Evolutionary conservation across 495 filamentous ascomycete genomes (phyloP).

Genomic region (Rhypophila decipiens): DNA sequence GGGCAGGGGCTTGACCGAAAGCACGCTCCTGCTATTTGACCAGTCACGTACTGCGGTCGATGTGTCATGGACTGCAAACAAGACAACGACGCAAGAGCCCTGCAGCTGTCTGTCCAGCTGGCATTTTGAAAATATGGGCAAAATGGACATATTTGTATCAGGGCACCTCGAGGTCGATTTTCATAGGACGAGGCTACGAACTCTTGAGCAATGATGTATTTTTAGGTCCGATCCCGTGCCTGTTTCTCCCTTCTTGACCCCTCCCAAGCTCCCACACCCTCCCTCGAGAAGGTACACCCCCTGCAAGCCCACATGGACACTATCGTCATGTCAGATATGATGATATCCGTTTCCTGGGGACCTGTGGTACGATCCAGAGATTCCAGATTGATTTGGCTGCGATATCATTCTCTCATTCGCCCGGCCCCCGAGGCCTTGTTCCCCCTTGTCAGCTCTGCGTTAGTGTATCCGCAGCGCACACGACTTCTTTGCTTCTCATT

Average conservation of each 20-base stretch:
- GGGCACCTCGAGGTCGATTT: no score
- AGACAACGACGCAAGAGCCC: background rate
- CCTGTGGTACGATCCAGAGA: slow-evolving; percentile 19
- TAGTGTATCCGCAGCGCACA: background rate
- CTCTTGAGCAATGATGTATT: background rate
- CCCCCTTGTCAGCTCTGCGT: background rate
- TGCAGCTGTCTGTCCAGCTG: background rate
- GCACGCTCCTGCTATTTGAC: no score
- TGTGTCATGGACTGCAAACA: no score
- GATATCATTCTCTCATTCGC: background rate
- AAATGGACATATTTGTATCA: no score
- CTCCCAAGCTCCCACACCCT: no score
- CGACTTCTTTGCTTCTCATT: no score
- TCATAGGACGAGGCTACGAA: background rate
- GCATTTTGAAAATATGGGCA: background rate
- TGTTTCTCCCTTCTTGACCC: background rate
- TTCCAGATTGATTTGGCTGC: slow-evolving; percentile 15
- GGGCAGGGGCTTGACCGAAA: no score
- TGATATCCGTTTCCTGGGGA: slow-evolving; percentile 7
- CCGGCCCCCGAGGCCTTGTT: background rate
- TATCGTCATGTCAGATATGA: slow-evolving; percentile 1
- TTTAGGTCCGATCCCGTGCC: background rate
- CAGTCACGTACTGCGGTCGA: no score
- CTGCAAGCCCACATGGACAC: background rate
- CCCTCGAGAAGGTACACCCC: no score